A percentile compares a stretch with the other conserved stretches of the same genome.
Evolutionary conservation across 352 stramenopile genomes (phyloP).

Genomic region (Globisporangium paroecandrum): DNA sequence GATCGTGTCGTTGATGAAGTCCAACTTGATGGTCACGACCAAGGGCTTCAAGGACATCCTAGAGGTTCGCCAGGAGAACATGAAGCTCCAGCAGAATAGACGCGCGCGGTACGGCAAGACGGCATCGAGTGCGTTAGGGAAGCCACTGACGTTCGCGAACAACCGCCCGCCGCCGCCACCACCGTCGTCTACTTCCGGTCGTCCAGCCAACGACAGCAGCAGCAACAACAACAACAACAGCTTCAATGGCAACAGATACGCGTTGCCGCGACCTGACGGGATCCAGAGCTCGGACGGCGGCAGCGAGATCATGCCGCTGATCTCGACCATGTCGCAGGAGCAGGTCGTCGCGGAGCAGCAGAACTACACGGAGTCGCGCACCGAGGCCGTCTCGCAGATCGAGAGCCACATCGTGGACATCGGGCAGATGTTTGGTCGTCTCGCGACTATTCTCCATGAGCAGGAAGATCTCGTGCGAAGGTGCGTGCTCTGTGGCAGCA

Average conservation of each 20-base stretch:
- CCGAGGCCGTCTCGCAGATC: constrained; percentile 79
- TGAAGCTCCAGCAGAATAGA: constrained; percentile 83
- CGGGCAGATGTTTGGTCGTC: constrained; percentile 73
- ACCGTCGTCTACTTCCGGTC: constrained; percentile 12
- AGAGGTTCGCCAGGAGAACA: constrained; percentile 82
- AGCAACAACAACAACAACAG: constrained; percentile 30
- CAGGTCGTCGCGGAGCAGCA: constrained; percentile 77
- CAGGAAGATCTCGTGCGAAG: constrained; percentile 78
- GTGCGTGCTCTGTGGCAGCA: constrained; percentile 24
- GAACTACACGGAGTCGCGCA: constrained; percentile 70
- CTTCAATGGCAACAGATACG: constrained; percentile 25
- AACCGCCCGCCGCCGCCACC: constrained; percentile 28
- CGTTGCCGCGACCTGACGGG: constrained; percentile 56
- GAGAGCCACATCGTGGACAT: constrained; percentile 87
- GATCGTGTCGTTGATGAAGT: constrained; percentile 85
- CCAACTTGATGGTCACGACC: constrained; percentile 73
- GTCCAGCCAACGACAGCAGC: constrained; percentile 21
- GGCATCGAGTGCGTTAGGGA: constrained; percentile 62
- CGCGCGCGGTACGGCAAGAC: constrained; percentile 76
- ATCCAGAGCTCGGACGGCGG: constrained; percentile 31
- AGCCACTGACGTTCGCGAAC: constrained; percentile 55
- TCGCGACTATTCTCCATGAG: constrained; percentile 79
- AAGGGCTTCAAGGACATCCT: constrained; percentile 84
- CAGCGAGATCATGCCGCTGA: constrained; percentile 64
- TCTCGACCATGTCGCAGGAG: constrained; percentile 67